phyloP scores from a whole-genome alignment of 148 eudicot genomes.

The Camellia lanceoleosa region DNA sequence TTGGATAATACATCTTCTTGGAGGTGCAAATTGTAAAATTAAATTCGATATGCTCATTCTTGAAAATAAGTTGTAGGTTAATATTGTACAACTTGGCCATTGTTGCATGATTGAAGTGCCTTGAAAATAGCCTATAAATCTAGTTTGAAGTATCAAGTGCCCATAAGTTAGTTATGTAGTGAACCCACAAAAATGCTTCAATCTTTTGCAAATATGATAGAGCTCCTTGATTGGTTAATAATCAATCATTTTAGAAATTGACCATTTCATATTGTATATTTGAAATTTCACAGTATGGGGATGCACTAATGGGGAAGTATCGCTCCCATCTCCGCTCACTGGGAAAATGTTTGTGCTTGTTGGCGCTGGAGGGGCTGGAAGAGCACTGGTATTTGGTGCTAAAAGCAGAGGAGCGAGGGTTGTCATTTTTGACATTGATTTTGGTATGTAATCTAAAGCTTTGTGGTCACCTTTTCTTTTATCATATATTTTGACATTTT shows the following conservation, averaged over 20 bases:
- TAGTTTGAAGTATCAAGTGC: not conserved
- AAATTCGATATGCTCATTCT: not conserved
- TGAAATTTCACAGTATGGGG: constrained; percentile 22
- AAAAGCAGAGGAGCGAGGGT: constrained; percentile 44
- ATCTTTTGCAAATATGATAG: not conserved
- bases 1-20: not conserved
- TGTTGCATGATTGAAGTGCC: not conserved
- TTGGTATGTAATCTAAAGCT: constrained; percentile 25
- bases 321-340: constrained; percentile 28
- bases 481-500: too few species aligned
- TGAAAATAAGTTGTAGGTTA: not conserved
- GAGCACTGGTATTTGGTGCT: constrained; percentile 54
- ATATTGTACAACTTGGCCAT: not conserved
- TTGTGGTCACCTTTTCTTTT: too few species aligned
- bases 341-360: constrained; percentile 44
- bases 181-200: not conserved
- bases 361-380: constrained; percentile 63
- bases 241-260: not conserved
- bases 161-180: not conserved
- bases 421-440: constrained; percentile 39
- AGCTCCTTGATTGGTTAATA: constrained; percentile 1
- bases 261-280: not conserved
- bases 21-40: not conserved
- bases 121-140: not conserved
- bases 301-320: constrained; percentile 15